phyloP scores from a whole-genome alignment of 768 basidiomycete species.

The Mycena latifolia region DNA sequence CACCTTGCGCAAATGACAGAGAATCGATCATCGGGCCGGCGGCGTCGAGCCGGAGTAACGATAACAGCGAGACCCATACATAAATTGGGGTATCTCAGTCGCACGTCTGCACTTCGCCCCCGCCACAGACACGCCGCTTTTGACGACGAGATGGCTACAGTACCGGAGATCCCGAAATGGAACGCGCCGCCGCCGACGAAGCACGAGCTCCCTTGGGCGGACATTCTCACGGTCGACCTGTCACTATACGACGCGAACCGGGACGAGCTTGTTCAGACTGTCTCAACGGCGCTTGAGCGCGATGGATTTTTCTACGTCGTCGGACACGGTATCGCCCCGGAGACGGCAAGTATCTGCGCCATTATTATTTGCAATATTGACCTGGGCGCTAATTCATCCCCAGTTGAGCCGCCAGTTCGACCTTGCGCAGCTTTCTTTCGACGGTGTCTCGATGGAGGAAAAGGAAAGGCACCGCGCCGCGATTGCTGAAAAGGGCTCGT shows the following conservation, averaged over 20 bases:
- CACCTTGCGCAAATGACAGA: conserved; percentile 11
- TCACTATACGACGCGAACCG: conserved; percentile 44
- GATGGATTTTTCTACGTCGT: conserved; percentile 53
- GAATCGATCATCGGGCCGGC: too few relatives aligned
- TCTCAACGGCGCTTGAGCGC: conserved; percentile 45
- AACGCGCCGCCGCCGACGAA: conserved; percentile 38
- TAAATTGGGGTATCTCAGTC: not conserved
- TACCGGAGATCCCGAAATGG: conserved; percentile 39
- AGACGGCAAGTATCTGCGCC: conserved; percentile 34
- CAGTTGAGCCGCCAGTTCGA: conserved; percentile 47
- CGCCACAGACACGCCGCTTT: too few relatives aligned
- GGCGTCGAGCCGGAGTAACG: too few relatives aligned
- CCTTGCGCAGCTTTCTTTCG: conserved; percentile 47
- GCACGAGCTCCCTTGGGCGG: conserved; percentile 47
- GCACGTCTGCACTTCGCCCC: not conserved
- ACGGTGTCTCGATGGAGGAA: conserved; percentile 45
- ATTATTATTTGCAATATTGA: too few relatives aligned
- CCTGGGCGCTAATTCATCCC: not conserved
- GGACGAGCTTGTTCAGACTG: conserved; percentile 43
- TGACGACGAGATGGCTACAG: too few relatives aligned
- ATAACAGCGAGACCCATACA: not conserved
- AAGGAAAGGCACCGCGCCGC: conserved; percentile 46
- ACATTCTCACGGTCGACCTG: conserved; percentile 52
- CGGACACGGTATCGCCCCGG: conserved; percentile 44
- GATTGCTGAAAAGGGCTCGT: conserved; percentile 50